Evolutionary conservation across 2,329 filamentous ascomycete species (phyloP).

Genomic region (Passalora sequoiae): DNA sequence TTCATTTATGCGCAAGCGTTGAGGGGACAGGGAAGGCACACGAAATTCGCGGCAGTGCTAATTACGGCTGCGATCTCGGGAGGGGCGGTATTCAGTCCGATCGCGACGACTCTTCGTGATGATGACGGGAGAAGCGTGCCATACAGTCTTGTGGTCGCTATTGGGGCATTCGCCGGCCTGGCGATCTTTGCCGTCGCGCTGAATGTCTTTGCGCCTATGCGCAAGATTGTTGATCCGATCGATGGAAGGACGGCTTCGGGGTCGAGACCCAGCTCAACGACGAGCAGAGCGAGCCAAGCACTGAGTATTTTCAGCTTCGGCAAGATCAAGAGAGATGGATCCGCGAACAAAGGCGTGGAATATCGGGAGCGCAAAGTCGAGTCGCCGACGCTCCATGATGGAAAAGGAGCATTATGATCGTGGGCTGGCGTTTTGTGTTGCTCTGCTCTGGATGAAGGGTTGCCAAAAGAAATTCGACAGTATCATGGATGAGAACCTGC

Average conservation of each 20-base stretch:
- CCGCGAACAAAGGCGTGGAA: constrained; percentile 19
- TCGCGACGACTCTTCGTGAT: constrained; percentile 47
- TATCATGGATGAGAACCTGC: not conserved
- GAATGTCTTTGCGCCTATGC: constrained; percentile 44
- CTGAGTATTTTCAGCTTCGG: constrained; percentile 30
- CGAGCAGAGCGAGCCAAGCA: constrained; percentile 28
- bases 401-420: not conserved
- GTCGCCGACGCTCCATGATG: constrained; percentile 6
- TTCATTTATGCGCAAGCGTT: constrained; percentile 55
- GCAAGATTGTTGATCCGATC: constrained; percentile 43
- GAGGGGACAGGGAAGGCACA: constrained; percentile 54
- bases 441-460: not conserved
- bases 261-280: constrained; percentile 24
- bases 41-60: constrained; percentile 52
- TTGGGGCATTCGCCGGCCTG: constrained; percentile 49
- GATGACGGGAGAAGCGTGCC: constrained; percentile 38
- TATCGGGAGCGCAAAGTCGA: constrained; percentile 22
- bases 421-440: not conserved
- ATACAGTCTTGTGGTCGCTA: constrained; percentile 51
- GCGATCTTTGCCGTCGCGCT: constrained; percentile 52
- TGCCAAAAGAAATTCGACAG: not conserved
- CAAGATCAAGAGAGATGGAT: constrained; percentile 21
- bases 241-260: constrained; percentile 17
- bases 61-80: constrained; percentile 52
- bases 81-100: constrained; percentile 52